Base-by-base conservation (phyloP, 2,329 filamentous ascomycete species). In the Corinectria fuckeliana region DNA sequence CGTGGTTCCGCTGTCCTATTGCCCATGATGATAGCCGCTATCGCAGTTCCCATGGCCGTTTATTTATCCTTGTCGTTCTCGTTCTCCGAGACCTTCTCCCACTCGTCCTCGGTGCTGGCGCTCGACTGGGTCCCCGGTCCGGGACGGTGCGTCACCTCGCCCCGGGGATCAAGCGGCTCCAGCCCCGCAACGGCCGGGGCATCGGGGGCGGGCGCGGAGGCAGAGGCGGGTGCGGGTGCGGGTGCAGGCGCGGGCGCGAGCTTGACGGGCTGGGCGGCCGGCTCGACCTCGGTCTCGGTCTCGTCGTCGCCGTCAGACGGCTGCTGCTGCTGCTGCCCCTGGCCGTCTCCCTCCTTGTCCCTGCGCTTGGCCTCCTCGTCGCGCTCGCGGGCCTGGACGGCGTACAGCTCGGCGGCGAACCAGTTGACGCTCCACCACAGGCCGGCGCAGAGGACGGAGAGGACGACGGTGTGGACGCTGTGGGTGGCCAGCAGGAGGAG, bases 391-490 rank as follows among this genome's bases (percentile, higher is more conserved):
- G 60, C 69, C 69, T 78, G 74, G 34, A 79, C 79, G 49, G 74
- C 72, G 61, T 77, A 78, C 48, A 88, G 74, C 78, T 88, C 94
- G 44, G 79, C 79, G 55, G 92, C 93, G 73, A 99, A 98, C 95
- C 95, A 99, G 84, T 98, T 98, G 79, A 98, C 93, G 57, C 91
- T 87, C 81, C 86, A 93, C 95, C 95, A 99, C 32, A 98, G 83
- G 4, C 91, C 91, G 28, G 80, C 93, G 64, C 88, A 92, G 9
- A 99, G 81, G 58, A 88, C 71, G 11, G 92, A 96, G 5, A 99
- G 85, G 58, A 94, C 82, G 63, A 92, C 75, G 72, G 97, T 97
- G 82, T 98, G 95, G 64, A 96, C 85, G 79, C 91, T 96, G 77
- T 90, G 88, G 7, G 94, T 99, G 56, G 87, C 89, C 67, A 92